Base-by-base conservation (phyloP, 2,329 filamentous ascomycete genomes). In the Aspergillus tanneri region DNA sequence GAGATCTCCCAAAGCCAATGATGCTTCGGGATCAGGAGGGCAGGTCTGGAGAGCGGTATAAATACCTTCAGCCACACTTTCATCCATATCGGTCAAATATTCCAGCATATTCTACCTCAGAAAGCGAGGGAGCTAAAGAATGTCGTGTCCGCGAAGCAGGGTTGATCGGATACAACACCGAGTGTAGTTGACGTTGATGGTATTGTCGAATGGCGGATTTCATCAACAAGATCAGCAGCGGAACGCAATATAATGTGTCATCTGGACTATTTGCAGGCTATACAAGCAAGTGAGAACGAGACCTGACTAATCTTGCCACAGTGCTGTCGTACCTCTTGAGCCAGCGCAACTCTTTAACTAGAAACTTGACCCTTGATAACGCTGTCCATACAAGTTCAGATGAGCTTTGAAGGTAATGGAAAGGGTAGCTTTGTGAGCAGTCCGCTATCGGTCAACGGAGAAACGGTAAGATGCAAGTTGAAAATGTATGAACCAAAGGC, bases 31-130 rank as follows among this genome's bases (percentile, higher is more conserved):
- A 32, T 54, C 52, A 42, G 52, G 23, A 60, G 57, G 46, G 53
- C 54, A 59, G 45, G 51, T 52, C 52, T 57, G 50, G 46, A 58
- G 59, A 62, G 63, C 69, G 65, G 65, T 63, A 65, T 64, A 66
- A 64, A 62, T 69, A 69, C 67, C 67, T 70, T 69, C 66, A 65
- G 56, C 57, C 60, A 58, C 50, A 49, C 48, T 60, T 57, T 48
- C 51, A 50, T 57, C 54, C 58, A 62, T 60, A 54, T 46, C 39
- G 39, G 49, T 38, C 36, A 21, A 37, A 24, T 8, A 35, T 11
- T 16, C n/a, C 30, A 28, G 25, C 25, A 8, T 8, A 28, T 8
- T 28, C 8, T 28, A 28, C 25, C 8, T n/a, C 25, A 28, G n/a
- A n/a, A n/a, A n/a, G n/a, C n/a, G n/a, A n/a, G n/a, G n/a, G n/a